These are phyloP conservation scores for Podospora australis DNA, from an alignment of 495 filamentous ascomycete genomes.

Conservation along the genomic window DNA sequence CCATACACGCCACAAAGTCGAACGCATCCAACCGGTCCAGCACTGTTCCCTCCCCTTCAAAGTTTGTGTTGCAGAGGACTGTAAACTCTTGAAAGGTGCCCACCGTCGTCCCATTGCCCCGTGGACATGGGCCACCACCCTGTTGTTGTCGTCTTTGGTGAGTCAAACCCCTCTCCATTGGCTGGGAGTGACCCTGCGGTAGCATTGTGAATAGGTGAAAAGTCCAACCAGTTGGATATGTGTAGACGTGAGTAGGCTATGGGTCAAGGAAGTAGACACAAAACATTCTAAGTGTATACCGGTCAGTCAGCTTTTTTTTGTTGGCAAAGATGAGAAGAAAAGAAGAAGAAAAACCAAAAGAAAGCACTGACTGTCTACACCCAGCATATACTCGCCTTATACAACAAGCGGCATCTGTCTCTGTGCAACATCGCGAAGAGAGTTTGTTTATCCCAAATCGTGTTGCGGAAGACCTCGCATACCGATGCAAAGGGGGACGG, in stretches of 20 bases:
- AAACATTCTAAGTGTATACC: constrained; percentile 21
- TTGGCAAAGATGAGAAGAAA: constrained; percentile 15
- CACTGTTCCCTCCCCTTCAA: constrained; percentile 22
- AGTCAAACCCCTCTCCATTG: background rate
- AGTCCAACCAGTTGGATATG: constrained; percentile 3
- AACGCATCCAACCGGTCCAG: constrained; percentile 19
- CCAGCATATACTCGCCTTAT: constrained; percentile 4
- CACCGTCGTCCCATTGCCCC: constrained; percentile 26
- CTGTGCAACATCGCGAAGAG: background rate
- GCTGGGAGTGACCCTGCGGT: background rate
- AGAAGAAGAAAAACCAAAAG: constrained; percentile 7
- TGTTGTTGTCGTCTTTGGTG: background rate
- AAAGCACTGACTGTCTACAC: background rate
- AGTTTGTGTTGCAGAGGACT: constrained; percentile 25
- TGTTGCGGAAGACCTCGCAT: too few relatives aligned
- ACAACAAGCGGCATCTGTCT: background rate
- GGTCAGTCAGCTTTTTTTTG: too few relatives aligned
- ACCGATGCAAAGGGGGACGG: constrained; percentile 2
- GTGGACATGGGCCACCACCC: constrained; percentile 28
- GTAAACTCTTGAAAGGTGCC: constrained; percentile 27
- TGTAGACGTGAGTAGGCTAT: background rate
- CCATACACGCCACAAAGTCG: constrained; percentile 23
- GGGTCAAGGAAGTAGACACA: constrained; percentile 4
- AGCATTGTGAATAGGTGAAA: background rate
- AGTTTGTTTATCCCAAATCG: too few relatives aligned